These are phyloP conservation scores for Begonia masoniana DNA, from an alignment of 306 rosid genomes.

Conservation along the genomic window DNA sequence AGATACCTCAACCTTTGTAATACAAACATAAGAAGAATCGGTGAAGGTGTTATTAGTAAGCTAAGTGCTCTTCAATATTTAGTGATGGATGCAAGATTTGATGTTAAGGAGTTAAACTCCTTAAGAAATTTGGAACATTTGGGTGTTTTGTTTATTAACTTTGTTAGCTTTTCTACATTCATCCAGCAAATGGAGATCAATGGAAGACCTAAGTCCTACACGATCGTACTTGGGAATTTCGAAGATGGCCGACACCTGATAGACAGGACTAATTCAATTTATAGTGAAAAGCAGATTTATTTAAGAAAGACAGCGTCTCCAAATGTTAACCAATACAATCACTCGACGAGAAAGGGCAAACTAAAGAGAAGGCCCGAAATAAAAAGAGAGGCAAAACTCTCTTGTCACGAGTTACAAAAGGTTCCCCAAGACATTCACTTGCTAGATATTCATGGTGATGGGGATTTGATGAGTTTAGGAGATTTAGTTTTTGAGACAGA, in stretches of 20 bases:
- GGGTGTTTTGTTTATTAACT: neutral
- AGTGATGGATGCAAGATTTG: neutral
- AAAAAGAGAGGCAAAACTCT: neutral
- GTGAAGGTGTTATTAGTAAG: neutral
- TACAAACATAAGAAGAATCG: neutral
- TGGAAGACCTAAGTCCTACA: no score
- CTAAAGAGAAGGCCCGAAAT: neutral
- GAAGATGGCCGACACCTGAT: no score
- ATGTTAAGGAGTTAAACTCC: neutral
- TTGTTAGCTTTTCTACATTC: neutral
- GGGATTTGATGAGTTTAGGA: neutral
- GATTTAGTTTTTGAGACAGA: neutral
- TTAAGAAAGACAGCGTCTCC: no score
- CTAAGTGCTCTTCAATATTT: neutral
- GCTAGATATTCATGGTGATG: no score
- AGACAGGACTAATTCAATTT: no score
- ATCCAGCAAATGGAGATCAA: no score
- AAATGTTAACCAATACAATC: no score
- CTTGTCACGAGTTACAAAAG: neutral
- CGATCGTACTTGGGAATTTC: no score
- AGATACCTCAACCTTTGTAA: neutral
- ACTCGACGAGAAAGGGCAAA: no score
- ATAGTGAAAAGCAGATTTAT: no score
- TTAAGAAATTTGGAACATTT: neutral
- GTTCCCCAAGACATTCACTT: neutral